phyloP scores from a whole-genome alignment of 768 basidiomycete genomes.

The Leccinum uliginosum region DNA sequence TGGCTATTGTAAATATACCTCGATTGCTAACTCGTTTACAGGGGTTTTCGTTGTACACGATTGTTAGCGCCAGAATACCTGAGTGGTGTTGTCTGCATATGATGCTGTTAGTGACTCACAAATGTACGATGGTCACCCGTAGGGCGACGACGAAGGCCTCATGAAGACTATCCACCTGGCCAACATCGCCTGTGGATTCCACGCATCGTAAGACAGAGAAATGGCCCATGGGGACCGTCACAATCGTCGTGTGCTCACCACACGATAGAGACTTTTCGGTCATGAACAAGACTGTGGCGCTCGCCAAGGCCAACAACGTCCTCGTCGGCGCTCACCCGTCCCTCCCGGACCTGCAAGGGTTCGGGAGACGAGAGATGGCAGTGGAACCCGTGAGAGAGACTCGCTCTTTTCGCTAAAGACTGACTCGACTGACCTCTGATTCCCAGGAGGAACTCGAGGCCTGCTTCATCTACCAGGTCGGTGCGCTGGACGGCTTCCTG shows the following conservation, averaged over 20 bases:
- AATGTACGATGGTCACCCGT: neutral
- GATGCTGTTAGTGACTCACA: neutral
- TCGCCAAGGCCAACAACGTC: conserved; percentile 55
- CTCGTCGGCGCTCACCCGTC: conserved; percentile 64
- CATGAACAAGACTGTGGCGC: conserved; percentile 57
- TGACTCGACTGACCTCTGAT: neutral
- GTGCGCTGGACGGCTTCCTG: conserved; percentile 59
- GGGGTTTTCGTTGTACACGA: conserved; percentile 49
- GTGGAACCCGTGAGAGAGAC: conserved; percentile 46
- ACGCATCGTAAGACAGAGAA: conserved; percentile 45
- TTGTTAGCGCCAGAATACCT: conserved; percentile 26
- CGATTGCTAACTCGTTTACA: conserved; percentile 16
- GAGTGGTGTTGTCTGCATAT: neutral
- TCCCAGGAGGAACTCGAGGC: conserved; percentile 50
- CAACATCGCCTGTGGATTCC: conserved; percentile 67
- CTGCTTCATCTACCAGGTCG: conserved; percentile 64
- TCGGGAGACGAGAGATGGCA: conserved; percentile 61
- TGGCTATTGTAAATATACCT: neutral
- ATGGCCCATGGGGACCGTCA: neutral
- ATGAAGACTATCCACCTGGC: conserved; percentile 57
- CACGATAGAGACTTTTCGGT: conserved; percentile 53
- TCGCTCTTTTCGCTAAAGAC: neutral
- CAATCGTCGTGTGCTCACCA: neutral
- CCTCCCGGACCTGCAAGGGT: conserved; percentile 58
- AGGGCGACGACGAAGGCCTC: conserved; percentile 50